These are phyloP conservation scores for Brassica cretica DNA, from an alignment of 345 rosid species.

Conservation along the genomic window DNA sequence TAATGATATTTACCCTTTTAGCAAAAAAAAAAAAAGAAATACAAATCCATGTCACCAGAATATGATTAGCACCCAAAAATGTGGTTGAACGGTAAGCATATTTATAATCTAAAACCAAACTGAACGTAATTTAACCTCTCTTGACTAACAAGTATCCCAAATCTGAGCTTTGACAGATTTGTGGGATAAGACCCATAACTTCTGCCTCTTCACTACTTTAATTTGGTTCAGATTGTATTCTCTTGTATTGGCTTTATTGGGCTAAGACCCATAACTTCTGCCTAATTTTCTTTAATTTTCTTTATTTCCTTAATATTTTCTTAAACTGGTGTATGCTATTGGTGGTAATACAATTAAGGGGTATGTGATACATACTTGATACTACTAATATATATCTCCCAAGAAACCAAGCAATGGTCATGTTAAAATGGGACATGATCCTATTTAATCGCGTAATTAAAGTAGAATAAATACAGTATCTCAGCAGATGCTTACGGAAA, in stretches of 20 bases:
- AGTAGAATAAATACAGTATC: background rate
- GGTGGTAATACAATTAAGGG: background rate
- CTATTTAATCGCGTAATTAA: background rate
- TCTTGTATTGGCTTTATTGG: background rate
- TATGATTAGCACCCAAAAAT: background rate
- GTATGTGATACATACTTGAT: too few species aligned
- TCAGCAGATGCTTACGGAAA: background rate
- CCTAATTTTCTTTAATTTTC: background rate
- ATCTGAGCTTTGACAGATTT: background rate
- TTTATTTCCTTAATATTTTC: background rate
- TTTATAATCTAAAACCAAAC: background rate
- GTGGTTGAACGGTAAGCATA: background rate
- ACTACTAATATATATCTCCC: background rate
- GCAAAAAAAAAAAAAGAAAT: too few species aligned
- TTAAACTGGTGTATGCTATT: background rate
- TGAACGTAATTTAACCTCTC: background rate
- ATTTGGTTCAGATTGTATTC: background rate
- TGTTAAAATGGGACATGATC: conserved; percentile 1
- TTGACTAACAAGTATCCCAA: background rate
- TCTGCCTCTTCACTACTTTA: background rate
- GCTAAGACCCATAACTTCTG: background rate
- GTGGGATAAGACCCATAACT: background rate
- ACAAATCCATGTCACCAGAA: background rate
- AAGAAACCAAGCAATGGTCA: conserved; percentile 1
- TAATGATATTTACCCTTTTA: too few species aligned